Base-by-base conservation (phyloP, 495 filamentous ascomycete genomes). In the Aspergillus ostianus region DNA sequence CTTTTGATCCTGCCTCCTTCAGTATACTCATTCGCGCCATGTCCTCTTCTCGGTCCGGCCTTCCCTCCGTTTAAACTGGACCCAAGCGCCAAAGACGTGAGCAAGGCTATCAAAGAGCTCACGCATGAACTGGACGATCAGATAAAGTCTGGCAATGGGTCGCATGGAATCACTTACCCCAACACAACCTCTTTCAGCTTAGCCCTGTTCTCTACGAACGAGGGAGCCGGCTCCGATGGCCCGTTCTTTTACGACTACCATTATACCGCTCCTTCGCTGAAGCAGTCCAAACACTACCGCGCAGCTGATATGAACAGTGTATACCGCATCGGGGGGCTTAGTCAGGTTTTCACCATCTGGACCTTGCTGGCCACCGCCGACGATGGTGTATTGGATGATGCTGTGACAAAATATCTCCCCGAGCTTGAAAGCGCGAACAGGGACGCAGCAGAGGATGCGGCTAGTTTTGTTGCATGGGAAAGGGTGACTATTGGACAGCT, bases 381-480 rank as follows among this genome's bases (percentile, higher is more conserved):
- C 0, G 76, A 80, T 23, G 63, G 53, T 19, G 70, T 75, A 52
- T 84, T 75, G 65, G 73, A 78, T 51, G 69, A 77, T 13, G 64
- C 69, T 21, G 65, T 79, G 20, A 85, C 83, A 0, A 73, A 82
- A 23, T 81, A 79, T 58, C 67, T 85, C 0, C 84, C 85, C 1
- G 81, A 86, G 60, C 75, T 86, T n/a, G 41, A 19, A 10, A 29
- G 12, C 27, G 41, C 53, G 46, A 29, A 17, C 0, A 44, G 47
- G 23, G 50, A 49, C 44, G n/a, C 8, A 8, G 74, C 48, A 13
- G 23, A 51, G 23, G 23, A 54, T 55, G 18, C 15, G 1, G 73
- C 46, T 19, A 41, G 53, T 17, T 50, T 47, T 32, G 74, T 82
- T 18, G 61, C 69, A 18, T 84, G 82, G 82, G 70, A 77, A 41